These are phyloP conservation scores for Mycena metata DNA, from an alignment of 768 basidiomycete species.

Conservation along the genomic window DNA sequence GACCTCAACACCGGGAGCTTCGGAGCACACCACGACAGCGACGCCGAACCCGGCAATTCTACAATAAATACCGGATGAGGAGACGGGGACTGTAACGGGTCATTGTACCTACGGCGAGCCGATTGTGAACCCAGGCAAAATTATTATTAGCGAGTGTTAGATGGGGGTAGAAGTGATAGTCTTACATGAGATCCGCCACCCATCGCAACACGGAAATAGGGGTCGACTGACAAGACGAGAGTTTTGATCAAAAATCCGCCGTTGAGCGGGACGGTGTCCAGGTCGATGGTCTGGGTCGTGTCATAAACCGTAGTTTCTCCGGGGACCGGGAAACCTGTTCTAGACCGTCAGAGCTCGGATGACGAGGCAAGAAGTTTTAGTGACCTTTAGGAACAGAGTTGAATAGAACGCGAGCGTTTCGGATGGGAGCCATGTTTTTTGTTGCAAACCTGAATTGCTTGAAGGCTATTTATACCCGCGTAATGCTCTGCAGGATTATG, in stretches of 20 bases:
- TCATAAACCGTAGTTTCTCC: background rate
- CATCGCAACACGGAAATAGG: background rate
- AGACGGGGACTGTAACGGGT: background rate
- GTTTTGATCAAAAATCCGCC: background rate
- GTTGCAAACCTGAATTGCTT: no score
- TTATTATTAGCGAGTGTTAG: background rate
- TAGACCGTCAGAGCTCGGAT: background rate
- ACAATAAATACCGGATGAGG: background rate
- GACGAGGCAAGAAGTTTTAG: no score
- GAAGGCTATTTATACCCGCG: no score
- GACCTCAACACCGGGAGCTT: constrained; percentile 36
- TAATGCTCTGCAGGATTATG: no score
- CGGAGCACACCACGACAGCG: constrained; percentile 42
- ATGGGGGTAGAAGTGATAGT: background rate
- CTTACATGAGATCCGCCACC: background rate
- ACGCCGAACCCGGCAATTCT: constrained; percentile 40
- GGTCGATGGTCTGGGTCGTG: background rate
- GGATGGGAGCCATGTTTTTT: background rate
- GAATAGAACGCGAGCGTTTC: background rate
- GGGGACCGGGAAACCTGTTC: background rate
- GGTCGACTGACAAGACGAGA: background rate
- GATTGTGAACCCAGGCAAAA: background rate
- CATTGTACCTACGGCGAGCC: background rate
- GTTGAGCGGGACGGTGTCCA: background rate
- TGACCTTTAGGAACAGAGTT: background rate